phyloP scores from a whole-genome alignment of 129 eudicot species.

The Chrysanthemum makinoi region DNA sequence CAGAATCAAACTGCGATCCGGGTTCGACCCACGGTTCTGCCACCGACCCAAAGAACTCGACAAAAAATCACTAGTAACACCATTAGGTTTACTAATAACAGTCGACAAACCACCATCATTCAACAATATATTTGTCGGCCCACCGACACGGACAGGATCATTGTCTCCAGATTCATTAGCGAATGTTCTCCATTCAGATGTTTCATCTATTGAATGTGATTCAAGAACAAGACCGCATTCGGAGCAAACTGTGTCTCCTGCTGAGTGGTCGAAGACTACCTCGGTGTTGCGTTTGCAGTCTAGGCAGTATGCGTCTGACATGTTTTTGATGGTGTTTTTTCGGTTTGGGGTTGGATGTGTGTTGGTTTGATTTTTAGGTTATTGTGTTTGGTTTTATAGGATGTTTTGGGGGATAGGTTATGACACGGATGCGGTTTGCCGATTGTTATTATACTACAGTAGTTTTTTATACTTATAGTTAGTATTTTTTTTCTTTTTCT shows the following conservation, averaged over 20 bases:
- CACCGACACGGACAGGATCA: conserved; percentile 86
- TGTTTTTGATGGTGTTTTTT: conserved; percentile 16
- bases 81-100: conserved; percentile 50
- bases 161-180: conserved; percentile 63
- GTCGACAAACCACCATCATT: conserved; percentile 55
- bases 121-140: conserved; percentile 58
- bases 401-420: too few species aligned
- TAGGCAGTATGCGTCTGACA: conserved; percentile 44
- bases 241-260: conserved; percentile 84
- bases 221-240: conserved; percentile 86
- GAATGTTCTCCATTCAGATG: conserved; percentile 82
- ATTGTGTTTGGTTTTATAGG: too few species aligned
- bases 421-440: too few species aligned
- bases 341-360: neutral
- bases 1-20: conserved; percentile 49
- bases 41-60: conserved; percentile 44
- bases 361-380: too few species aligned
- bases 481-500: too few species aligned
- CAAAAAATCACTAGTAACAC: conserved; percentile 30
- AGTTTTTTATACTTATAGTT: too few species aligned
- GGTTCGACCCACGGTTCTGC: conserved; percentile 68
- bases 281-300: conserved; percentile 77
- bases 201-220: conserved; percentile 72
- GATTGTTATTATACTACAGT: too few species aligned
- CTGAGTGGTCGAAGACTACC: conserved; percentile 69